Evolutionary conservation across 2,329 filamentous ascomycete genomes (phyloP).

Genomic region (Penicillium expansum): DNA sequence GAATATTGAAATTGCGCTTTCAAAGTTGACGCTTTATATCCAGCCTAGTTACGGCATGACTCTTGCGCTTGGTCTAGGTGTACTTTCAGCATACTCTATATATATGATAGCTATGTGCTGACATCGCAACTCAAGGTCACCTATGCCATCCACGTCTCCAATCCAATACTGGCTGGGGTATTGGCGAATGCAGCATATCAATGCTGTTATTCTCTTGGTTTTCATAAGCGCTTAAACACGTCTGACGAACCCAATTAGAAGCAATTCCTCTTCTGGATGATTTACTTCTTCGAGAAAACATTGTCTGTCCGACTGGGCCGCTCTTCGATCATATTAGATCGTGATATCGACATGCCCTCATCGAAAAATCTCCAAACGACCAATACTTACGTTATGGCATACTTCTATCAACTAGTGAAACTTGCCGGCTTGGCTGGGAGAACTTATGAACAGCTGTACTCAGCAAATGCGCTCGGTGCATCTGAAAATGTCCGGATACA

Average conservation of each 20-base stretch:
- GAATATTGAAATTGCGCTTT: constrained; percentile 10
- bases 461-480: background rate
- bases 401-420: background rate
- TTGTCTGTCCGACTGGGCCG: constrained; percentile 10
- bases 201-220: constrained; percentile 4
- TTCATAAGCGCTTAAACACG: background rate
- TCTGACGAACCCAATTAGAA: background rate
- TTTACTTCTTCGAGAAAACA: constrained; percentile 10
- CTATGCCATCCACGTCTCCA: constrained; percentile 9
- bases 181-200: constrained; percentile 8
- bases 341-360: constrained; percentile 6
- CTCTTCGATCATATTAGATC: constrained; percentile 6
- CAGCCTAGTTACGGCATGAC: constrained; percentile 9
- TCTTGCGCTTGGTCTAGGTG: constrained; percentile 11
- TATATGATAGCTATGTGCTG: background rate
- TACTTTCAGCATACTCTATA: background rate
- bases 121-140: background rate
- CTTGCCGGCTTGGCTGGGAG: background rate
- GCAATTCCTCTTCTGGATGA: constrained; percentile 10
- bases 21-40: constrained; percentile 4
- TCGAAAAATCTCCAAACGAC: background rate
- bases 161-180: constrained; percentile 4
- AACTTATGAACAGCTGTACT: background rate
- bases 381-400: background rate
- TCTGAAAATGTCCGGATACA: background rate